Base-by-base conservation (phyloP, 352 stramenopile species). In the Pythium vanterpoolii region DNA sequence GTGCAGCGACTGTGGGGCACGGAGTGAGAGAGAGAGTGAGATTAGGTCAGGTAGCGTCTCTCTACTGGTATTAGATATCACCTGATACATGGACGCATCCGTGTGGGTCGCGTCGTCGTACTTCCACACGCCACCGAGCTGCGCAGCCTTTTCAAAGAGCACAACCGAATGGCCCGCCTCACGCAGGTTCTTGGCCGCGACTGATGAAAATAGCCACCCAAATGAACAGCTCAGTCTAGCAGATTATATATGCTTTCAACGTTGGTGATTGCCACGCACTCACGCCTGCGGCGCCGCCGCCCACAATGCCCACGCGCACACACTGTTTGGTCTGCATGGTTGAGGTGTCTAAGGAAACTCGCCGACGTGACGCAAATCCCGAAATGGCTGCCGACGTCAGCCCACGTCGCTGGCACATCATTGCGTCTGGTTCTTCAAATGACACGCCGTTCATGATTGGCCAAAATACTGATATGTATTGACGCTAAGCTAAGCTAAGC, bases 81-180 rank as follows among this genome's bases (percentile, higher is more conserved):
- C 80, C 71, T 91, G 77, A 55, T 93, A 93, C 54, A 93, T 77
- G 58, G 56, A 89, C 55, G 83, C 68, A 43, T 89, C 68, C 1
- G 62, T 68, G 45, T 73, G 48, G 3, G 68, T 73, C 13, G 56
- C 56, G 6, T 79, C 76, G 42, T 87, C 73, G 63, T 90, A 93
- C 33, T 83, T 88, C 83, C 83, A 93, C n/a, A 93, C 73, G 19
- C 83, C 83, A 5, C 83, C 83, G n/a, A 84, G 64, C 42, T 76
- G 56, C 2, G 52, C 69, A 30, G 79, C 57, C 60, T 88, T 88
- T 53, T 93, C 83, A 45, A 90, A 90, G 45, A 91, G 73, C 26
- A 90, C 66, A 26, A 93, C 79, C 1, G 79, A 61, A 46, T 90
- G 82, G 3, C 82, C 79, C 9, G 77, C 81, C 0, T 81, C 83